Evolutionary conservation across 331 rosid genomes (phyloP), one percentile per base, ranked within the genome.

Genomic region (Arachis monticola): DNA sequence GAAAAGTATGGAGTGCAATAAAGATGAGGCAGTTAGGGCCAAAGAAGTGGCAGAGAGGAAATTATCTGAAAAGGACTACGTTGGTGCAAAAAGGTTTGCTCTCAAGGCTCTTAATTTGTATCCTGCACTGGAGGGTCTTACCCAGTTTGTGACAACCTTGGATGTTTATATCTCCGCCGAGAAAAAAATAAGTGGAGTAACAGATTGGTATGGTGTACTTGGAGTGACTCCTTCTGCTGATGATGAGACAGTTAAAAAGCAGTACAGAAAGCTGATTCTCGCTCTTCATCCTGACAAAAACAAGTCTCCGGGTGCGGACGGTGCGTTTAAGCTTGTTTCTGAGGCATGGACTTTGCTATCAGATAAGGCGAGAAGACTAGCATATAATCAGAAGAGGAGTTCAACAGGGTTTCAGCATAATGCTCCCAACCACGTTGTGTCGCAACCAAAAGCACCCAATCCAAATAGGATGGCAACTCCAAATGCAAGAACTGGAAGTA

Each of bases 301-400:
- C 77, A 86, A 83, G 70, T 84, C 88, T 65, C 69, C 75, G 32
- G 91, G 91, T 70, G 85, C 88, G 6, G 91, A 87, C 58, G 88
- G 91, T 57, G 91, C 91, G 51, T 87, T 87, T 79, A 81, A 82
- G 68, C 80, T 87, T 80, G 88, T 87, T 77, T 87, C 86, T 50
- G 86, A 84, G 81, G 91, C 91, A 0, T 87, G 91, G 91, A 73
- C 85, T 82, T 82, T 82, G 69, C 70, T 87, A 62, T 84, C 91
- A 17, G 91, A 87, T 56, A 87, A 84, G 70, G 72, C 51, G 42
- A 81, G 69, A 79, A 81, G 85, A 57, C 62, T 77, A 76, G 79
- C 75, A 44, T 84, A 87, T 79, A 82, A 87, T 66, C 84, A 82
- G 75, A 81, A 64, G 42, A 76, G 83, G 77, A 79, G 76, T 38